phyloP scores from a whole-genome alignment of 352 stramenopile species.

The Globisporangium paddicum region DNA sequence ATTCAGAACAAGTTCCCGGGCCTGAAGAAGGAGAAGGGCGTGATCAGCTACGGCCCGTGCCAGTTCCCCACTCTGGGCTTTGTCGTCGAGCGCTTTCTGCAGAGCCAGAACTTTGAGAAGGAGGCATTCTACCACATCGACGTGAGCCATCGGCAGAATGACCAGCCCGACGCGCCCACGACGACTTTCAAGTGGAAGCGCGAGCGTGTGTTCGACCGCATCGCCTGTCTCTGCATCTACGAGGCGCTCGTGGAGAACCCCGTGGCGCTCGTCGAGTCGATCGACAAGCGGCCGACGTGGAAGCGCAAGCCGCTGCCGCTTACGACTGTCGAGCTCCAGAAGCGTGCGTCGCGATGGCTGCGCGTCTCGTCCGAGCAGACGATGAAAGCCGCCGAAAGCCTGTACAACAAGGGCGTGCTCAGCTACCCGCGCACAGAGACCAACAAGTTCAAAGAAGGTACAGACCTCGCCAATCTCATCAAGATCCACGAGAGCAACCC shows the following conservation, averaged over 20 bases:
- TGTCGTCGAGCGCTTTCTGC: slow-evolving; percentile 90
- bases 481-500: slow-evolving; percentile 62
- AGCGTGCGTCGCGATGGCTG: slow-evolving; percentile 93
- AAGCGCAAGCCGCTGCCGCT: slow-evolving; percentile 97
- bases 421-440: slow-evolving; percentile 99
- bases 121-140: slow-evolving; percentile 97
- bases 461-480: slow-evolving; percentile 85
- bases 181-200: slow-evolving; percentile 96
- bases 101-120: slow-evolving; percentile 96
- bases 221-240: slow-evolving; percentile 92
- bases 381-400: slow-evolving; percentile 94
- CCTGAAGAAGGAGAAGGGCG: slow-evolving; percentile 66
- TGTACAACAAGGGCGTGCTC: slow-evolving; percentile 98
- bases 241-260: slow-evolving; percentile 65
- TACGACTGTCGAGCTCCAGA: slow-evolving; percentile 99
- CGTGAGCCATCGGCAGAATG: slow-evolving; percentile 66
- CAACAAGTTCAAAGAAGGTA: slow-evolving; percentile 95
- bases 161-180: slow-evolving; percentile 42
- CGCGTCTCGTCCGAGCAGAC: slow-evolving; percentile 94
- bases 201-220: slow-evolving; percentile 93
- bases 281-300: slow-evolving; percentile 80
- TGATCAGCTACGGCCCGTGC: slow-evolving; percentile 99
- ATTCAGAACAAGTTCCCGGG: slow-evolving; percentile 81
- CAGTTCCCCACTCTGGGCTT: slow-evolving; percentile 99
- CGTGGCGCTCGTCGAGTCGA: slow-evolving; percentile 52